A percentile compares a stretch with the other conserved stretches of the same genome.
phyloP scores from a whole-genome alignment of 2,329 filamentous ascomycete species.

The Fusarium floridanum region DNA sequence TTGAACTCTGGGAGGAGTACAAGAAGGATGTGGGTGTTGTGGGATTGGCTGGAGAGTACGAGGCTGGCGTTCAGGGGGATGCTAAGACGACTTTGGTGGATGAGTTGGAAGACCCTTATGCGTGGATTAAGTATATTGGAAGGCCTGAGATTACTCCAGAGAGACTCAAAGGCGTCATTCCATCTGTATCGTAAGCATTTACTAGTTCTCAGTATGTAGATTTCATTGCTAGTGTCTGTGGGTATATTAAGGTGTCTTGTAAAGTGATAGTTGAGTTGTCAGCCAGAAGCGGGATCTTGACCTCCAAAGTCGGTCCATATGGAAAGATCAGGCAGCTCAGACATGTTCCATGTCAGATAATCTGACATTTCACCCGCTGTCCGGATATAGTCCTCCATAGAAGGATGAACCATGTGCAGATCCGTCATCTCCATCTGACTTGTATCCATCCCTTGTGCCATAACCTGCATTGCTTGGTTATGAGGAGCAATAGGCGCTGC shows the following conservation, averaged over 20 bases:
- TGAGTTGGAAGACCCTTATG: conserved; percentile 23
- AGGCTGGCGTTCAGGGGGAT: neutral
- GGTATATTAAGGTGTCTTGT: neutral
- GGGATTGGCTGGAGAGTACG: conserved; percentile 14
- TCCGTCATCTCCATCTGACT: neutral
- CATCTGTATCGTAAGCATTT: neutral
- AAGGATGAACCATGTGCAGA: conserved; percentile 1
- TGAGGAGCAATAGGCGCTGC: neutral
- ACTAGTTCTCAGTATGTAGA: neutral
- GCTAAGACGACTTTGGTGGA: conserved; percentile 6
- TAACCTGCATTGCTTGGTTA: neutral
- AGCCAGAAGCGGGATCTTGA: neutral
- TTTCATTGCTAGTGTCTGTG: neutral
- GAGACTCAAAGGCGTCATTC: conserved; percentile 2
- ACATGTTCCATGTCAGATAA: neutral
- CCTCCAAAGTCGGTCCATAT: neutral
- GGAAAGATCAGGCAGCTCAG: neutral
- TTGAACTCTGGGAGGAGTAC: conserved; percentile 27
- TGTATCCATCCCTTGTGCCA: neutral
- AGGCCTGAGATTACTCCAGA: conserved; percentile 19
- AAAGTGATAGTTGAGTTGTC: rapidly evolving
- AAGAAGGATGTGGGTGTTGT: conserved; percentile 24
- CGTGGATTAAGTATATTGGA: conserved; percentile 32
- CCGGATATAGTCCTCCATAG: conserved; percentile 3
- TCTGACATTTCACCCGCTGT: neutral